These are phyloP conservation scores for Candida nitratophila DNA, from an alignment of 805 yeast genomes.

Conservation along the genomic window DNA sequence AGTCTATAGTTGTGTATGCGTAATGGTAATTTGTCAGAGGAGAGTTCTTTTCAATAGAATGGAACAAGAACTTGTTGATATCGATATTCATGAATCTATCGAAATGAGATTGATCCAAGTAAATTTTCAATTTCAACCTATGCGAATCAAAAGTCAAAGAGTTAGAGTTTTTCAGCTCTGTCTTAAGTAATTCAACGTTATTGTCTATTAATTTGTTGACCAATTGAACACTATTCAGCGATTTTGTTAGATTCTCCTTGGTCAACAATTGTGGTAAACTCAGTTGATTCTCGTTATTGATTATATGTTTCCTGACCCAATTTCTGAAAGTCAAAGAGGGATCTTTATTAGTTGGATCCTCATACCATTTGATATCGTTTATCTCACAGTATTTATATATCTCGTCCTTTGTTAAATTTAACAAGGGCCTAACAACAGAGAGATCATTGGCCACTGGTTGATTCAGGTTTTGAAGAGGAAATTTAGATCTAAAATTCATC, in stretches of 20 bases:
- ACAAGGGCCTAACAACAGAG: conserved; percentile 44
- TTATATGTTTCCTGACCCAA: conserved; percentile 30
- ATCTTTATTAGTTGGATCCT: conserved; percentile 59
- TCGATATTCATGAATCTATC: conserved; percentile 11
- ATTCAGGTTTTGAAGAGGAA: not conserved
- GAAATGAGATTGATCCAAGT: conserved; percentile 12
- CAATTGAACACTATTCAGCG: conserved; percentile 7
- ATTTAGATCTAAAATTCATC: conserved; percentile 22
- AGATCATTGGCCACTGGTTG: conserved; percentile 7
- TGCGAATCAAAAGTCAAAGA: not conserved
- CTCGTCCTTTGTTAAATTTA: conserved; percentile 35
- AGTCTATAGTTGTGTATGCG: conserved; percentile 16
- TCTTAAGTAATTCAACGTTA: conserved; percentile 13
- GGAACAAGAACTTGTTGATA: conserved; percentile 22
- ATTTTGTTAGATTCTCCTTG: conserved; percentile 4
- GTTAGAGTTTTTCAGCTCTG: conserved; percentile 5
- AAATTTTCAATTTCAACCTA: conserved; percentile 9
- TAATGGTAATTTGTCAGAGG: conserved; percentile 17
- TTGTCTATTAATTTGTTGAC: conserved; percentile 12
- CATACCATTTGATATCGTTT: conserved; percentile 51
- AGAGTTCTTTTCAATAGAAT: conserved; percentile 14
- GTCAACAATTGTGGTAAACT: conserved; percentile 10
- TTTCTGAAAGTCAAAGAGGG: conserved; percentile 51
- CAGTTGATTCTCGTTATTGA: not conserved
- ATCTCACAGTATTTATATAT: conserved; percentile 38